Evolutionary conservation across 345 rosid species (phyloP), one percentile per base, ranked within the genome.

Genomic region (Cardamine occulta): DNA sequence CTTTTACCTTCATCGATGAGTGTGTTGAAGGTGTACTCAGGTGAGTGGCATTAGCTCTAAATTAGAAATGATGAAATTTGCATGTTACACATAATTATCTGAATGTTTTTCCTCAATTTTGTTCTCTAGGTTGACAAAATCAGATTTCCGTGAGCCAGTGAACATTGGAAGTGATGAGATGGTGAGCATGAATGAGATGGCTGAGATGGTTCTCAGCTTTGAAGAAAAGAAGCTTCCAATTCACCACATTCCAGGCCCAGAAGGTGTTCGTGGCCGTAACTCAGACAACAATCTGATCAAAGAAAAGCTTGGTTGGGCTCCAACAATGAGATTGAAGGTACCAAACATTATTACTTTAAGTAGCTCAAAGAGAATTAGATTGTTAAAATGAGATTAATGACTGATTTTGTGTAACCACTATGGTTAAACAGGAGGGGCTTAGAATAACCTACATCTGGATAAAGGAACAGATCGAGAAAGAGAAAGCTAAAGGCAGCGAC

Each of bases 181-280:
- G 97, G 99, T 95, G 63, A 90, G 99, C 91, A 95, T 95, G 99
- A 95, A 95, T 61, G 96, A 87, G 84, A 92, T 95, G 97, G 97
- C 99, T 8, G 96, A 90, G 85, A 95, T 90, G 80, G 96, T 95
- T 72, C 91, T 90, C 12, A 86, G 98, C 79, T 90, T 96, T 69
- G 98, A 93, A 68, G 76, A 86, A 75, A 96, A 84, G 84, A 93
- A 85, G 68, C 97, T 93, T 56, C 96, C 97, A 8, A 86, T 93
- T 74, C 96, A 96, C 54, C 97, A 91, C 86, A 93, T 93, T 68
- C 99, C 99, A 32, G 98, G 99, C 3, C 99, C 99, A 1, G 99
- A 90, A 81, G 99, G 99, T 54, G 98, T 96, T 18, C 98, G 99
- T 65, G 99, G 99, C 5, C 93, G 99, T 42, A 93, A 93, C 86